Evolutionary conservation across 805 yeast species (phyloP).

Genomic region (Wickerhamiella azymoides): DNA sequence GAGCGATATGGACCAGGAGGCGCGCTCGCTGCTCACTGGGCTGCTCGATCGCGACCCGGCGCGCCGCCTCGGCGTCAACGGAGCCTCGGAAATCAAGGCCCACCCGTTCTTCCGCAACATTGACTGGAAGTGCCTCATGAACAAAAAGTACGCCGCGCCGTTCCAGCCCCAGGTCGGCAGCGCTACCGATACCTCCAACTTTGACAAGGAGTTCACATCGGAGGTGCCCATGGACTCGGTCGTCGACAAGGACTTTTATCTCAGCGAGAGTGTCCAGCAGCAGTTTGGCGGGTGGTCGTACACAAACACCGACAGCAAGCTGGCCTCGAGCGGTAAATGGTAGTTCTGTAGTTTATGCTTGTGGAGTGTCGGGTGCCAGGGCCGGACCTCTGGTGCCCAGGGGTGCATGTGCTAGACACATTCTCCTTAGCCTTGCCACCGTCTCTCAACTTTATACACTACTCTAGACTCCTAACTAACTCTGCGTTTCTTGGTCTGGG

Average conservation of each 20-base stretch:
- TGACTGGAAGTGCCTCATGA: slow-evolving; percentile 73
- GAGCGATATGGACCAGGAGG: slow-evolving; percentile 70
- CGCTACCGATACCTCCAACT: slow-evolving; percentile 81
- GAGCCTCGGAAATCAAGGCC: slow-evolving; percentile 68
- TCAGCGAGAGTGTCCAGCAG: slow-evolving; percentile 89
- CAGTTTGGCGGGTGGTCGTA: slow-evolving; percentile 99
- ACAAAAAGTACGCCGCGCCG: slow-evolving; percentile 88
- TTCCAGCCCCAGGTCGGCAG: slow-evolving; percentile 83
- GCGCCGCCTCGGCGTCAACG: slow-evolving; percentile 60
- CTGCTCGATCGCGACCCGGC: slow-evolving; percentile 76
- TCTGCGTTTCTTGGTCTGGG: too few species aligned
- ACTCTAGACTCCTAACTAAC: too few species aligned
- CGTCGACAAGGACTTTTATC: slow-evolving; percentile 59
- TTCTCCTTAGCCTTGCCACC: too few species aligned
- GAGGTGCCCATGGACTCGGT: slow-evolving; percentile 93
- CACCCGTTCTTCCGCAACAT: slow-evolving; percentile 81
- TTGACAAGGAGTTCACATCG: slow-evolving; percentile 73
- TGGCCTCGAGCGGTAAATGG: slow-evolving; percentile 25
- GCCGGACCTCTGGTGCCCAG: too few species aligned
- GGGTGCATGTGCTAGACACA: too few species aligned
- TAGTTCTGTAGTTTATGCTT: slow-evolving; percentile 7
- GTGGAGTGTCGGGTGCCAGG: too few species aligned
- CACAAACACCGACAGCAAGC: slow-evolving; percentile 23
- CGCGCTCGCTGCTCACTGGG: slow-evolving; percentile 62
- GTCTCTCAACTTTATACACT: too few species aligned